Evolutionary conservation across 306 rosid genomes (phyloP).

Genomic region (Citrullus amarus): DNA sequence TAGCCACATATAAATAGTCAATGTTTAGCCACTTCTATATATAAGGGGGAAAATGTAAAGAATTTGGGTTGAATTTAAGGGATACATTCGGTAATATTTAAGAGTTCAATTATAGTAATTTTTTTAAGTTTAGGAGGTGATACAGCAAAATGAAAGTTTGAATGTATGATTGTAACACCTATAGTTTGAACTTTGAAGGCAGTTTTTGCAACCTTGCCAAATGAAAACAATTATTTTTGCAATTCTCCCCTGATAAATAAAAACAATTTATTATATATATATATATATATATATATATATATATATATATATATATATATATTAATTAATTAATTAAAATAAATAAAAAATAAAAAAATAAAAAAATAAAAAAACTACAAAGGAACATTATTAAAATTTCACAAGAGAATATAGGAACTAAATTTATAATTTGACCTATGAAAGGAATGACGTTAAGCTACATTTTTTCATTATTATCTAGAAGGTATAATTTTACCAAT

Average conservation of each 20-base stretch:
- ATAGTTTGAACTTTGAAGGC: not conserved
- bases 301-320: no score
- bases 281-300: no score
- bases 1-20: no score
- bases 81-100: no score
- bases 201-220: not conserved
- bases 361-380: no score
- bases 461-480: not conserved
- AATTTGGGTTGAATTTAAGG: not conserved
- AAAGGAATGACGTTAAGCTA: not conserved
- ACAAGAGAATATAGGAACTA: not conserved
- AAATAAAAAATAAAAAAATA: no score
- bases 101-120: no score
- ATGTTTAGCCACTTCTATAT: not conserved
- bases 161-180: not conserved
- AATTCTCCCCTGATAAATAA: no score
- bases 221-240: no score
- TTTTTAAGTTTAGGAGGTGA: not conserved
- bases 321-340: no score
- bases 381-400: not conserved
- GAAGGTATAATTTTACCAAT: not conserved
- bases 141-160: not conserved
- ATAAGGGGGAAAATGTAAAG: not conserved
- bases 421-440: not conserved
- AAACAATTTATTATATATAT: no score